Evolutionary conservation across 2,329 filamentous ascomycete genomes (phyloP), one percentile per base, ranked within the genome.

Genomic region (Fusarium redolens): DNA sequence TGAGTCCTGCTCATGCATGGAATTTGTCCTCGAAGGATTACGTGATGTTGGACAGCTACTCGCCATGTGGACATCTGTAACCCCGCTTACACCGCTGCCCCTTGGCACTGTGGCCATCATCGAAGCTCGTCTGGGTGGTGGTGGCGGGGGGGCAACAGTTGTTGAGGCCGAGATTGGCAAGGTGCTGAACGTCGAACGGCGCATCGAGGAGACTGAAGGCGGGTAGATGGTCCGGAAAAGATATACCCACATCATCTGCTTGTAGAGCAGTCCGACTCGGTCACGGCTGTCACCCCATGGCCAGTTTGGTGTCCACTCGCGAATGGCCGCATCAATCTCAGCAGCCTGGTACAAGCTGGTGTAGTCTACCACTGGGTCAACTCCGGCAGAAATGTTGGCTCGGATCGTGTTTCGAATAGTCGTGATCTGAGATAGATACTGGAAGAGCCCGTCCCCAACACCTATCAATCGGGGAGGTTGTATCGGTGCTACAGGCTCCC

Each of bases 361-460:
- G 78, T 94, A 95, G 80, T 95, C 91, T 45, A 95, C 91, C 0
- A 89, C 86, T 0, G 92, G 93, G 57, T 93, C 91, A 5, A 89
- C 82, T 7, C 89, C 73, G 84, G 60, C 87, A 79, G 60, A 86
- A 74, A 94, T 91, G 57, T 93, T 91, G 37, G 85, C 84, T 10
- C 95, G 89, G 69, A 97, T 92, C 5, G 86, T 87, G 80, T 95
- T 92, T 45, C 94, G 89, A 41, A 97, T 88, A 17, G 89, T 88
- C 4, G 93, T 94, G 68, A 97, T 96, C 77, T 93, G 90, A 12
- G 92, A 92, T 35, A 97, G 91, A 78, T 93, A 91, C 38, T 89
- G 87, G 78, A 97, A 95, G 4, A 97, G 85, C 2, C 93, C 93
- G 77, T 97, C 94, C 44, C 92, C 90, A 31, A 97, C 92, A 28